phyloP scores from a whole-genome alignment of 805 yeast species.

The Komagataella kurtzmanii region DNA sequence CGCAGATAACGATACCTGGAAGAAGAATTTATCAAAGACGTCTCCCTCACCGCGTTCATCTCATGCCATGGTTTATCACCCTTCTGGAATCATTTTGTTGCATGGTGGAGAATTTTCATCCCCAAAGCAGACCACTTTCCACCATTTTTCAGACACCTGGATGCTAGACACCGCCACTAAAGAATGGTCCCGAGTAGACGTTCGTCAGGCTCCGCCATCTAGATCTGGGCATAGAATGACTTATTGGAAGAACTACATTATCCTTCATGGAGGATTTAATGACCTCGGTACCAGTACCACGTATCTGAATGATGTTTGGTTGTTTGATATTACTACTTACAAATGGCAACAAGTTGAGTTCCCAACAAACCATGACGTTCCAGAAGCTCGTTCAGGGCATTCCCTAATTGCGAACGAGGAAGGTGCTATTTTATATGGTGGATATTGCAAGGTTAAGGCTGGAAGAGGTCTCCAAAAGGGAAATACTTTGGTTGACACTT shows the following conservation, averaged over 20 bases:
- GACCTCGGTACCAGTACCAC: conserved; percentile 79
- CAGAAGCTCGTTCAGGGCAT: conserved; percentile 92
- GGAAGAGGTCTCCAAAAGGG: conserved; percentile 84
- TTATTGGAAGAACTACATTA: conserved; percentile 80
- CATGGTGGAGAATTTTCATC: conserved; percentile 97
- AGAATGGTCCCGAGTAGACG: conserved; percentile 85
- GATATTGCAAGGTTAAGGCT: conserved; percentile 87
- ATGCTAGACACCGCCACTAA: conserved; percentile 68
- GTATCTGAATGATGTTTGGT: conserved; percentile 79
- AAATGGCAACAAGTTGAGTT: conserved; percentile 88
- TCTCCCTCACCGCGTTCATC: conserved; percentile 89
- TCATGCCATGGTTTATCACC: conserved; percentile 88
- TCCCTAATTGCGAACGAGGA: conserved; percentile 68
- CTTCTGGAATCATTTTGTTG: conserved; percentile 71
- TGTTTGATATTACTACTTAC: conserved; percentile 77
- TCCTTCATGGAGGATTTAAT: conserved; percentile 85
- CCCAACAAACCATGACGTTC: conserved; percentile 66
- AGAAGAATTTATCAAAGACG: conserved; percentile 64
- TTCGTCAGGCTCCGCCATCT: conserved; percentile 64
- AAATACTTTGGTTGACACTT: conserved; percentile 72
- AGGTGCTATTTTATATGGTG: conserved; percentile 85
- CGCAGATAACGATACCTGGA: conserved; percentile 73
- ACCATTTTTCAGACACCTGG: conserved; percentile 97
- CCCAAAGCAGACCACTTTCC: conserved; percentile 90
- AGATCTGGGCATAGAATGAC: conserved; percentile 90